These are phyloP conservation scores for Rhizoclosmatium sp. DNA, from an alignment of 192 early-diverging fungal genomes.

Conservation along the genomic window DNA sequence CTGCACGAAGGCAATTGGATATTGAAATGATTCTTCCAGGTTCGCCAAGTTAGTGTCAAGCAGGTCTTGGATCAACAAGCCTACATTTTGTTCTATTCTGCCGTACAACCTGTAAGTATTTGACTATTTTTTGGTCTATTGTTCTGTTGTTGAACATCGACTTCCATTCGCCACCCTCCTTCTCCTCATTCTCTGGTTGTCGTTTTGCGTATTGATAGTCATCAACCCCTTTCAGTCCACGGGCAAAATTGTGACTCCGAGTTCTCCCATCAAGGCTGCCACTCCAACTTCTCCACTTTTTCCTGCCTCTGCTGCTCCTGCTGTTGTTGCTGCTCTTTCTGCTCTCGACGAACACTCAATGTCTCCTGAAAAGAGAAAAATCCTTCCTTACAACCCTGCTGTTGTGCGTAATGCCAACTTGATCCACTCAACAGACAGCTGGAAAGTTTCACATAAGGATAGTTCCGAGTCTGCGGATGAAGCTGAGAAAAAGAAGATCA, in stretches of 20 bases:
- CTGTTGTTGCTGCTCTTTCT: not conserved
- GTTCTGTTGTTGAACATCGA: not conserved
- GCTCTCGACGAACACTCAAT: not conserved
- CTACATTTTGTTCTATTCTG: constrained; percentile 86
- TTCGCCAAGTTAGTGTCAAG: constrained; percentile 69
- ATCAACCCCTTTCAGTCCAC: not conserved
- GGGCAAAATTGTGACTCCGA: constrained; percentile 6
- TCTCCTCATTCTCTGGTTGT: not conserved
- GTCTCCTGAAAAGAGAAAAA: constrained; percentile 17
- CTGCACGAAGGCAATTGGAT: not conserved
- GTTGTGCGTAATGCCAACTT: constrained; percentile 4
- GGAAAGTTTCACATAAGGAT: constrained; percentile 10
- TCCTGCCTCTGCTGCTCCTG: no score
- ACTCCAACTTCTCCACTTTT: no score
- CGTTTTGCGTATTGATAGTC: not conserved
- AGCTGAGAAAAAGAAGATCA: not conserved
- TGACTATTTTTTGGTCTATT: not conserved
- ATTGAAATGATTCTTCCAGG: constrained; percentile 38
- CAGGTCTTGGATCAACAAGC: constrained; percentile 79
- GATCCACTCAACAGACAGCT: constrained; percentile 14
- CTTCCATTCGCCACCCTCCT: not conserved
- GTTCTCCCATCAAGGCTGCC: not conserved
- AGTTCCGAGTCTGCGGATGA: not conserved
- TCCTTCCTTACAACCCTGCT: constrained; percentile 19
- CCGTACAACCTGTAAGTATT: constrained; percentile 9